These are phyloP conservation scores for Camptophora hylomeconis DNA, from an alignment of 2,329 filamentous ascomycete species.

Conservation along the genomic window DNA sequence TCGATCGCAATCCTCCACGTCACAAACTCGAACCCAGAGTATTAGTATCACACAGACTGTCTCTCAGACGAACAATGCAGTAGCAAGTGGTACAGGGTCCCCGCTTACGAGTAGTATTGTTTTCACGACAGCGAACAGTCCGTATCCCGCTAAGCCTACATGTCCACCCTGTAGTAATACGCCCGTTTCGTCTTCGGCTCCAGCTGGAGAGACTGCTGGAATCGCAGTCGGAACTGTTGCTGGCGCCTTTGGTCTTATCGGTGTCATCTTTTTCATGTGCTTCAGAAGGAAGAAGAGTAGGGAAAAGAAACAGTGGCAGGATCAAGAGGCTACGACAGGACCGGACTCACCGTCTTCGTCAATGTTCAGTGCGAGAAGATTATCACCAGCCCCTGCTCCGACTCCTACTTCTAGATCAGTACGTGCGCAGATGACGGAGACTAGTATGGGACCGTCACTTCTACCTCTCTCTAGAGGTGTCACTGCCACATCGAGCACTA, in stretches of 20 bases:
- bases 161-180: background rate
- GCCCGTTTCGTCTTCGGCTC: constrained; percentile 21
- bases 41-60: constrained; percentile 5
- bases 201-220: constrained; percentile 47
- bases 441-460: constrained; percentile 19
- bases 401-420: constrained; percentile 21
- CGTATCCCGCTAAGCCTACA: background rate
- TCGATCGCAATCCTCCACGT: constrained; percentile 3
- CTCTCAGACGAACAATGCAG: no score
- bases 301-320: constrained; percentile 20
- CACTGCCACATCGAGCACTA: constrained; percentile 4
- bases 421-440: constrained; percentile 26
- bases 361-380: constrained; percentile 12
- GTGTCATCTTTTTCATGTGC: constrained; percentile 25
- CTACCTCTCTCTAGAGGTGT: constrained; percentile 9
- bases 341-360: no score
- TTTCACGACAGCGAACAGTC: background rate
- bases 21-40: constrained; percentile 10
- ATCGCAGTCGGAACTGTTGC: constrained; percentile 44
- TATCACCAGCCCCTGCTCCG: no score
- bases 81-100: no score
- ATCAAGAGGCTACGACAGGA: no score
- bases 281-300: constrained; percentile 20
- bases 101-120: no score
- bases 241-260: constrained; percentile 36